Evolutionary conservation across 1,284 basidiomycete genomes (phyloP), one percentile per base, ranked within the genome.

Genomic region (Cutaneotrichosporon cyanovorans): DNA sequence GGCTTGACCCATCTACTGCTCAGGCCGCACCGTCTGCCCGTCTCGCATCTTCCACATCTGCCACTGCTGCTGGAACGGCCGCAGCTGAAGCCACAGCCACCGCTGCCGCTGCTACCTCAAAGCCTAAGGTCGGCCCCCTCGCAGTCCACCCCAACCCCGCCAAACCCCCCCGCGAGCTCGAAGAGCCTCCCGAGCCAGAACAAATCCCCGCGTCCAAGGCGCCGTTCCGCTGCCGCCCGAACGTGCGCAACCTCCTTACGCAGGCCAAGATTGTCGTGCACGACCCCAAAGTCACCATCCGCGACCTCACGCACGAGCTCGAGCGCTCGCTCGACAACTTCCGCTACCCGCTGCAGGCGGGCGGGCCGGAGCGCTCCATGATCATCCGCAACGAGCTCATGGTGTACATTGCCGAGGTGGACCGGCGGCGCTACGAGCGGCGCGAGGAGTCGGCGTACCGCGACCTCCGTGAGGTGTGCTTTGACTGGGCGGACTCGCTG

Each of bases 401-500:
- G 4, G 55, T 62, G 4, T 46, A 63, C 16, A 51, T 73, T 16
- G 52, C 59, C 25, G 72, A 72, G 47, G 50, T 66, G 7, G 69
- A 73, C 40, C 66, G 64, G 44, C 53, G 63, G 21, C 62, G 65
- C 12, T 66, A 61, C 40, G 53, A 56, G 19, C 30, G 40, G 9
- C 16, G 36, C 10, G 65, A 68, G 15, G 57, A 64, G 31, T 23
- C 40, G 7, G 55, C 54, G 22, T 66, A 66, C 48, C 48, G 46
- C 15, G 50, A 56, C 18, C 45, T 72, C 5, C 59, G 70, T 22
- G 56, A 62, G 18, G 57, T 59, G 30, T 65, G 58, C 32, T 71
- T 72, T 25, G 65, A 68, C 33, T 72, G 72, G 70, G 59, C 65
- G 2, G 64, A 69, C 20, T 53, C 58, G 22, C 51, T 73, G 28